Percentiles rank a stretch among this genome's conserved stretches.
These are phyloP conservation scores for Evansstolkia leycettana DNA, from an alignment of 495 filamentous ascomycete genomes.

Conservation along the genomic window DNA sequence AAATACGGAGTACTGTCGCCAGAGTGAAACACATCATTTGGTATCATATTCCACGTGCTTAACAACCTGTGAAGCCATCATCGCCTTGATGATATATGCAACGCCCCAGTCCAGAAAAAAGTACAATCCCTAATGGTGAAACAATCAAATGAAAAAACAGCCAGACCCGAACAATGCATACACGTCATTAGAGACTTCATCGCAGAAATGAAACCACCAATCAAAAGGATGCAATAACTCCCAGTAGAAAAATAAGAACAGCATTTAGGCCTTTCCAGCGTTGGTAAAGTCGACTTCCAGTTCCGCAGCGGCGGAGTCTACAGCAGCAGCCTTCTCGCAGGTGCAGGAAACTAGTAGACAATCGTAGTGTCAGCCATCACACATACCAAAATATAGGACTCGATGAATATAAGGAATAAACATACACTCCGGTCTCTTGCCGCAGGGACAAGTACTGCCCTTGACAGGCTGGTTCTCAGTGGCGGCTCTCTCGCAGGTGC, in stretches of 20 bases:
- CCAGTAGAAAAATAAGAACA: conserved; percentile 2
- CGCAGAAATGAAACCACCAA: no score
- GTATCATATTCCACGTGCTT: no score
- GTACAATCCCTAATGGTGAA: no score
- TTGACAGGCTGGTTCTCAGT: conserved; percentile 55
- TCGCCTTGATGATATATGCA: no score
- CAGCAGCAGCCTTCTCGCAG: conserved; percentile 59
- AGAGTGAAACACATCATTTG: no score
- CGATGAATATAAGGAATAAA: conserved; percentile 4
- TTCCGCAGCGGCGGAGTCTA: conserved; percentile 28
- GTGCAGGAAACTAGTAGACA: conserved; percentile 72
- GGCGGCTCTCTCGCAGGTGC: conserved; percentile 65
- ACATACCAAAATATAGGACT: background rate
- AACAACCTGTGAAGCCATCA: no score
- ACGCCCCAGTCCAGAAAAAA: no score
- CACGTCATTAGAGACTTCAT: no score
- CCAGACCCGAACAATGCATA: no score
- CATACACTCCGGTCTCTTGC: conserved; percentile 56
- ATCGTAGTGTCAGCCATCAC: conserved; percentile 4
- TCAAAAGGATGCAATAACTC: conserved; percentile 6
- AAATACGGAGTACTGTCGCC: no score
- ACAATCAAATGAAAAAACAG: no score
- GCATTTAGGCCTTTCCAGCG: conserved; percentile 2
- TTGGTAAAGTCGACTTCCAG: conserved; percentile 76
- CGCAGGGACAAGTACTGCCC: conserved; percentile 61